Conservation (phyloP, 768 basidiomycete genomes). For the Amyloporia xantha region DNA sequence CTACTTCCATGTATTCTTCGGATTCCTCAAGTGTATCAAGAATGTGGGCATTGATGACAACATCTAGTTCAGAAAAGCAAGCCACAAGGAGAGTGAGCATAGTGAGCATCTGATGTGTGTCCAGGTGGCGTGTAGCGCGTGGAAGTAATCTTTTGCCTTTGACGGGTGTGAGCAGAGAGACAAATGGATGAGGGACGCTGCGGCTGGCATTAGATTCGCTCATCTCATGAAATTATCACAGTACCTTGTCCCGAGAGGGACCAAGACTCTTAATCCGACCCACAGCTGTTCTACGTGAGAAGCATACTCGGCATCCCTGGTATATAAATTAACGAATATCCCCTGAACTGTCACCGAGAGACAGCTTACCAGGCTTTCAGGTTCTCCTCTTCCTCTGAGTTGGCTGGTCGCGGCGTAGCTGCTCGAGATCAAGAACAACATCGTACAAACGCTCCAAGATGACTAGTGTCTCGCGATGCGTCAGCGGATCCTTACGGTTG, state of each 20-base stretch:
- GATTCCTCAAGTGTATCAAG: constrained; percentile 64
- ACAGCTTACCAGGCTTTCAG: constrained; percentile 38
- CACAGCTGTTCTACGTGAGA: constrained; percentile 66
- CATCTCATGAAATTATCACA: no score
- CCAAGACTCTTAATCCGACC: constrained; percentile 75
- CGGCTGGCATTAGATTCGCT: no score
- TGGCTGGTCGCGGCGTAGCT: constrained; percentile 75
- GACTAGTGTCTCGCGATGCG: constrained; percentile 68
- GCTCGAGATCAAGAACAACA: constrained; percentile 75
- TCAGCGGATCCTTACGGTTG: constrained; percentile 67
- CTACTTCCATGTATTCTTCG: constrained; percentile 58
- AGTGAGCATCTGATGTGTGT: constrained; percentile 73
- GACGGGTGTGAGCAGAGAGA: constrained; percentile 77
- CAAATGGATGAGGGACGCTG: constrained; percentile 94
- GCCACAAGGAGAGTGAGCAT: constrained; percentile 88
- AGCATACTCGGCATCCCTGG: constrained; percentile 54
- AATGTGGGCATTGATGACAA: constrained; percentile 74
- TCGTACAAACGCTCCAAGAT: constrained; percentile 86
- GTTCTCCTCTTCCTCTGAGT: constrained; percentile 47
- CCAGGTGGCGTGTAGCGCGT: constrained; percentile 79
- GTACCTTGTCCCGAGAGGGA: constrained; percentile 92
- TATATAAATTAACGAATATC: background rate
- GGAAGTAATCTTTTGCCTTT: constrained; percentile 94
- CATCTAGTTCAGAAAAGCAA: constrained; percentile 91
- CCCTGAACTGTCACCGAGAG: background rate